A percentile compares a stretch with the other conserved stretches of the same genome.
Evolutionary conservation across 2,329 filamentous ascomycete species (phyloP).

Genomic region (Alternaria brassicicola): DNA sequence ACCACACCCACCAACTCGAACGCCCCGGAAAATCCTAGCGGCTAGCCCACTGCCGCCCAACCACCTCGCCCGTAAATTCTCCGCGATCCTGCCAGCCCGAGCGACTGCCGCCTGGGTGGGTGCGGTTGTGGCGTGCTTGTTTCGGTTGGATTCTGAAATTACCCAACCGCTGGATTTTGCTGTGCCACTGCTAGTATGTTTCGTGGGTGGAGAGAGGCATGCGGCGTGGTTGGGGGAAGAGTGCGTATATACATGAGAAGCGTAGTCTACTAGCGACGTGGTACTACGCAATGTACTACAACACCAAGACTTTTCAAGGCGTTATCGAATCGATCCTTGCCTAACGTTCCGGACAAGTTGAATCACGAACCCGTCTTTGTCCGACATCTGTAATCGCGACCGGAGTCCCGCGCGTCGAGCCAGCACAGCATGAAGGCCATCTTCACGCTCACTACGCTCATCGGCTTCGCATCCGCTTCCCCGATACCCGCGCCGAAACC

Average conservation of each 20-base stretch:
- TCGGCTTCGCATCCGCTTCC: background rate
- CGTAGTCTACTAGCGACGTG: background rate
- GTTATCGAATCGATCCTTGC: background rate
- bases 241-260: background rate
- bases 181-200: slow-evolving; percentile 17
- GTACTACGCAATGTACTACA: background rate
- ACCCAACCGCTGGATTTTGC: slow-evolving; percentile 15
- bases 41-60: background rate
- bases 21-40: background rate
- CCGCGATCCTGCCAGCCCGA: background rate
- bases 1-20: background rate
- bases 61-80: background rate
- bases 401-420: background rate
- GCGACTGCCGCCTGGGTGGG: background rate
- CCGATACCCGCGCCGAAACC: background rate
- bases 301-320: background rate
- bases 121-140: background rate
- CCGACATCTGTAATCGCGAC: background rate
- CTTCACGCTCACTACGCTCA: background rate
- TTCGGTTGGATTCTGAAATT: background rate
- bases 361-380: background rate
- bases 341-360: background rate
- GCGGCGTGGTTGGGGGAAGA: background rate
- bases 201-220: background rate
- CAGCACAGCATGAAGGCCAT: background rate